Evolutionary conservation across 768 basidiomycete genomes (phyloP), one percentile per base, ranked within the genome.

Genomic region (Pulveroboletus sp.): DNA sequence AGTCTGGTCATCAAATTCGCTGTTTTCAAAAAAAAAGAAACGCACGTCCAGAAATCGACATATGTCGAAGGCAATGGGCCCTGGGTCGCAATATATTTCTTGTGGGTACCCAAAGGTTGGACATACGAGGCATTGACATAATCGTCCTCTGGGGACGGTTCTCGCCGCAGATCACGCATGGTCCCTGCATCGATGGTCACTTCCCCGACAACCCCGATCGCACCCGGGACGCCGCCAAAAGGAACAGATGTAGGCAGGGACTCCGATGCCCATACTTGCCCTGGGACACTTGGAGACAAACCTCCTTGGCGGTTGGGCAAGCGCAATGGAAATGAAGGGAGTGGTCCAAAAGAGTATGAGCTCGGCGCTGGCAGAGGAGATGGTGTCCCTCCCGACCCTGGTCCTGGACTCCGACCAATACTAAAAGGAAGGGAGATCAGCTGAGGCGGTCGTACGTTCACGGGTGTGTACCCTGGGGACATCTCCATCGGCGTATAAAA

Each of bases 111-210:
- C 17, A 91, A 69, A 3, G 94, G 92, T 65, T 90, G 90, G 31
- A 98, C 85, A 60, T 86, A 89, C 24, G 92, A 95, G 10, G 95
- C 95, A 63, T 98, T 97, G 67, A 97, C 85, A 65, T 97, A 97
- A 65, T 97, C 94, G 55, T 87, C 86, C 35, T 79, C 80, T 27
- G 83, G 80, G 17, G 67, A 64, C 3, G 56, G 52, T 35, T 45
- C 55, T 46, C 51, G 41, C 38, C 43, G 57, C n/a, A 44, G 56
- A 36, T 47, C 44, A 10, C 37, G 50, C 5, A 31, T 56, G 20
- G 31, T 25, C 27, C 40, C 38, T 8, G 16, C 4, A 20, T 49
- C 47, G 32, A 24, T 39, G 20, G 0, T 42, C 4, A 6, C 37
- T 17, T 56, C 51, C 14, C 27, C 31, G 2, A 32, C 20, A 16